Evolutionary conservation across 495 filamentous ascomycete species (phyloP).

Genomic region (Daldinia decipiens): DNA sequence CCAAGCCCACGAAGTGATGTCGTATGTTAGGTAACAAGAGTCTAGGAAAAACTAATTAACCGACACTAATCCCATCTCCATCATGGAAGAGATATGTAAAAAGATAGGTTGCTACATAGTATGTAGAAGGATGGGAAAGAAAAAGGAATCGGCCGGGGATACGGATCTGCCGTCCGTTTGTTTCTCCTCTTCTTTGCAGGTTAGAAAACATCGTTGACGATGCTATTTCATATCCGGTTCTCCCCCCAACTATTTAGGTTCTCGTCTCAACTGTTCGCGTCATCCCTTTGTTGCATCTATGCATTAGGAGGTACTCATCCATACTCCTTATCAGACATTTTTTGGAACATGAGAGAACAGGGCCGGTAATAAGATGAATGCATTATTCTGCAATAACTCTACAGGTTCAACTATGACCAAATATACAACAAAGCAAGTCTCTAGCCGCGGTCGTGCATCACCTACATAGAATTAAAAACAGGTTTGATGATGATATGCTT

Average conservation of each 20-base stretch:
- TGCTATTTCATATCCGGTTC: conserved; percentile 5
- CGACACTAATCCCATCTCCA: conserved; percentile 4
- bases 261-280: conserved; percentile 25
- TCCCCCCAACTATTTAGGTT: neutral
- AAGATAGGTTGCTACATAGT: no score
- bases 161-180: conserved; percentile 2
- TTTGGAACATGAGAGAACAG: conserved; percentile 12
- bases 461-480: conserved; percentile 12
- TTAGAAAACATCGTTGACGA: conserved; percentile 5
- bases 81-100: no score
- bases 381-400: conserved; percentile 12
- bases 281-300: conserved; percentile 31
- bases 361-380: conserved; percentile 14
- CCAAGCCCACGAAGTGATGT: neutral
- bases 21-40: neutral
- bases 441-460: neutral
- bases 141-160: conserved; percentile 16
- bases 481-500: conserved; percentile 15
- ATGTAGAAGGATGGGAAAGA: neutral
- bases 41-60: conserved; percentile 28
- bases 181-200: conserved; percentile 30
- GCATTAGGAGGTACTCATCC: neutral
- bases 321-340: neutral
- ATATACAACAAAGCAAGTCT: conserved; percentile 19
- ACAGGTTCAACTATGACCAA: neutral